Percentiles rank a stretch among this genome's conserved stretches.
These are phyloP conservation scores for Trichopus zeylanicus DNA, from an alignment of 116 monocot species.

Conservation along the genomic window DNA sequence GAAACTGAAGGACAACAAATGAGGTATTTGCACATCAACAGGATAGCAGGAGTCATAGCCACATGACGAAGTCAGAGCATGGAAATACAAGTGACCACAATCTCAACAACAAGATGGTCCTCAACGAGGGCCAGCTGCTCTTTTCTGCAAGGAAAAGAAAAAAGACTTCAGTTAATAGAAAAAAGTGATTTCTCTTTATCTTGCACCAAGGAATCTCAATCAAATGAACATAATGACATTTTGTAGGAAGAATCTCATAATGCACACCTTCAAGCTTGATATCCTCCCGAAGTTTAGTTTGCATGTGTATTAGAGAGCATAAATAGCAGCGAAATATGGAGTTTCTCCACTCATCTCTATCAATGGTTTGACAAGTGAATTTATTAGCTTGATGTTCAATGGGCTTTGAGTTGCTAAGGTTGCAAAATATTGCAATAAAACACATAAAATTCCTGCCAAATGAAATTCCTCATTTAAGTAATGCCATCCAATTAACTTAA, in stretches of 20 bases:
- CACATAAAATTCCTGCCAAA: slow-evolving; percentile 79
- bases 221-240: no score
- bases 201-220: no score
- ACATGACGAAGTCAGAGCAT: slow-evolving; percentile 95
- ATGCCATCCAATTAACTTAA: not conserved
- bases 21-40: slow-evolving; percentile 93
- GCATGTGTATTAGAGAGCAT: slow-evolving; percentile 51
- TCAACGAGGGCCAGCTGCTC: slow-evolving; percentile 85
- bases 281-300: slow-evolving; percentile 50
- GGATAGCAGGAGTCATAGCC: slow-evolving; percentile 77
- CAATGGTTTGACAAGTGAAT: slow-evolving; percentile 74
- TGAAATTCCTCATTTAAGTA: slow-evolving; percentile 1
- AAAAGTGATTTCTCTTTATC: no score
- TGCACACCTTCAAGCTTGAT: slow-evolving; percentile 60
- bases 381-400: slow-evolving; percentile 46
- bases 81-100: slow-evolving; percentile 87
- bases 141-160: slow-evolving; percentile 35
- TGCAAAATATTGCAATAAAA: slow-evolving; percentile 90
- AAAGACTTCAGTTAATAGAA: not conserved
- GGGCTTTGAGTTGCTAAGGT: slow-evolving; percentile 44
- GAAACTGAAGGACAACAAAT: slow-evolving; percentile 66
- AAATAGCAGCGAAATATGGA: slow-evolving; percentile 90
- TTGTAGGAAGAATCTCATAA: no score
- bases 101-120: slow-evolving; percentile 68
- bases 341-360: slow-evolving; percentile 81